Percentiles rank a stretch among this genome's conserved stretches.
Conservation (phyloP, 352 stramenopile genomes). For the Phytophthora pluvialis region DNA sequence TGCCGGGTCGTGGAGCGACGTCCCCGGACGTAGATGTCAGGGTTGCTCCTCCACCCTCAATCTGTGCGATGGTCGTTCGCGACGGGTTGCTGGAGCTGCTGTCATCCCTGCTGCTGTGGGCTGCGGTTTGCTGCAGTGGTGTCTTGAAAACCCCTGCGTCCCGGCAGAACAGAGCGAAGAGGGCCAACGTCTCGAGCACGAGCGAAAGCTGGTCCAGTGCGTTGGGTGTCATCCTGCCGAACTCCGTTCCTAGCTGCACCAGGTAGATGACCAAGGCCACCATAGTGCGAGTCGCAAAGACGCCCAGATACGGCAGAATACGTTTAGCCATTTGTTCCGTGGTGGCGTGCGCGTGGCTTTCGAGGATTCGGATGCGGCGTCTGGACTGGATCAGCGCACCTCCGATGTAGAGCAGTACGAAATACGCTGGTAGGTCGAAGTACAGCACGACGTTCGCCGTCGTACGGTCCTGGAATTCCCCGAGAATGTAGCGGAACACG, state of each 20-base stretch:
- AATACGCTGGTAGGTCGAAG: slow-evolving; percentile 70
- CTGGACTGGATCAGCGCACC: slow-evolving; percentile 65
- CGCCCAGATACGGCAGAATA: slow-evolving; percentile 77
- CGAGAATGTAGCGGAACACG: slow-evolving; percentile 70
- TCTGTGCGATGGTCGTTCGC: slow-evolving; percentile 33
- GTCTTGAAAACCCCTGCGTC: slow-evolving; percentile 70
- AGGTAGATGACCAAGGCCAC: slow-evolving; percentile 65
- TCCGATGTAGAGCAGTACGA: slow-evolving; percentile 74
- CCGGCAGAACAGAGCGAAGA: slow-evolving; percentile 81
- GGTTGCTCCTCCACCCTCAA: slow-evolving; percentile 32
- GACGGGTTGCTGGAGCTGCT: slow-evolving; percentile 23
- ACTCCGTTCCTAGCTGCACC: slow-evolving; percentile 39
- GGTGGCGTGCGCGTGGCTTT: slow-evolving; percentile 78
- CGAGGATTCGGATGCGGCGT: slow-evolving; percentile 72
- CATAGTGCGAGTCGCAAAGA: slow-evolving; percentile 64
- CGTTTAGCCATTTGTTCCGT: slow-evolving; percentile 86
- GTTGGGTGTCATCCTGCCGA: slow-evolving; percentile 54
- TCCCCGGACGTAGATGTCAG: slow-evolving; percentile 35
- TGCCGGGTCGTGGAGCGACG: neutral
- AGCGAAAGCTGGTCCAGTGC: slow-evolving; percentile 76
- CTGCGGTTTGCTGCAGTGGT: neutral
- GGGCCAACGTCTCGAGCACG: slow-evolving; percentile 65
- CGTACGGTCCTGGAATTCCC: slow-evolving; percentile 23
- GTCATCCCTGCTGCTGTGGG: neutral
- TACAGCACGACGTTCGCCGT: slow-evolving; percentile 68